Evolutionary conservation across 2,329 filamentous ascomycete species (phyloP), one percentile per base, ranked within the genome.

Genomic region (Xylariaceae sp.): DNA sequence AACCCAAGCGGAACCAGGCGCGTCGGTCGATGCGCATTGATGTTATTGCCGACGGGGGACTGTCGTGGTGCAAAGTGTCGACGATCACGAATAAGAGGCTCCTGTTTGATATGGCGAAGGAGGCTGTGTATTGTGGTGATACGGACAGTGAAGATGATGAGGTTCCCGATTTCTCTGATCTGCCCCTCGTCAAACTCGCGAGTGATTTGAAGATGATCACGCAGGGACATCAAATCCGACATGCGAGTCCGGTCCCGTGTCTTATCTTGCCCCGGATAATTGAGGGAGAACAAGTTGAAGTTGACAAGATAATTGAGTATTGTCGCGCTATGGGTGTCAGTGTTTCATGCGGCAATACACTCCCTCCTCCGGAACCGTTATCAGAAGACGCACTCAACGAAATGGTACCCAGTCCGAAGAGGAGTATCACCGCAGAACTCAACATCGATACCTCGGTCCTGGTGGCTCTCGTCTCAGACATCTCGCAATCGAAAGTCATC

Each of bases 391-490:
- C 71, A 13, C 65, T 72, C 47, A 48, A 61, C 37, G 48, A 37
- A 49, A 72, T 73, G 70, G 66, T 66, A 13, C 70, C 71, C 23
- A 66, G 62, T 30, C 70, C 69, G 6, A 66, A 57, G 47, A 61
- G 65, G 10, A 64, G 57, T 11, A 68, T 71, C 49, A 66, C 68
- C 0, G 39, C 66, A 30, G 56, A 66, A 39, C 61, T 87, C 34
- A 86, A 88, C 67, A 79, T 88, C 57, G 85, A 88, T 71, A 86
- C 84, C 56, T 90, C 88, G 1, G 82, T 90, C 51, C 78, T 92
- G 4, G 80, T 92, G 4, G 88, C 88, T 3, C 76, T 92, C 2
- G 82, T 88, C 1, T 90, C 88, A 0, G 89, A 92, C 66, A 84
- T 92, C 30, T 88, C 86, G 1, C 87, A 92, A 69, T 67, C 68